Percentiles rank a stretch among this genome's conserved stretches.
phyloP scores from a whole-genome alignment of 768 basidiomycete species.

The Agrocybe pediades region DNA sequence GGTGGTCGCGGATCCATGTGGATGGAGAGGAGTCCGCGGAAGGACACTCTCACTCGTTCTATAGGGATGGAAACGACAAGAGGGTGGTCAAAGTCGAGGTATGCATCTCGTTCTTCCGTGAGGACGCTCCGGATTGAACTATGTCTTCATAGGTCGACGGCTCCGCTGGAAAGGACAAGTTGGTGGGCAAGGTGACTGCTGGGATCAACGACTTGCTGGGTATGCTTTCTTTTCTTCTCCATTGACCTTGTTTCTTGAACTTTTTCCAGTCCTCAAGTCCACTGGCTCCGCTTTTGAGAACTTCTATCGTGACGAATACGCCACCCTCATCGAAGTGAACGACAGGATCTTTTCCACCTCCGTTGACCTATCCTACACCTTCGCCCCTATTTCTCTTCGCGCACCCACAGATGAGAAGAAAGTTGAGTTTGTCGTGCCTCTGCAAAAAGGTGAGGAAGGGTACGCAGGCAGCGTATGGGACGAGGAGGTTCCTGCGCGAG shows the following conservation, averaged over 20 bases:
- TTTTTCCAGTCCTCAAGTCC: conserved; percentile 76
- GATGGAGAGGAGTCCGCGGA: conserved; percentile 33
- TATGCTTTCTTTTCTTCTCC: conserved; percentile 31
- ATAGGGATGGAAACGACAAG: conserved; percentile 91
- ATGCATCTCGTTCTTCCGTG: conserved; percentile 12
- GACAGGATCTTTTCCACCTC: conserved; percentile 93
- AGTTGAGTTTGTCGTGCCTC: conserved; percentile 48
- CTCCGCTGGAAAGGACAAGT: conserved; percentile 57
- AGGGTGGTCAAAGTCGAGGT: conserved; percentile 63
- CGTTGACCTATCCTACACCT: conserved; percentile 75
- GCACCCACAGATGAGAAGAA: conserved; percentile 53
- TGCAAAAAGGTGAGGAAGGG: conserved; percentile 32
- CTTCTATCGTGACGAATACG: conserved; percentile 85
- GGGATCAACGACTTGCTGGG: conserved; percentile 84
- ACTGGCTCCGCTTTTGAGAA: conserved; percentile 83
- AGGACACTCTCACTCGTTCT: conserved; percentile 79
- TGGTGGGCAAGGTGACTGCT: conserved; percentile 61
- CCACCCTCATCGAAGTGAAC: conserved; percentile 80
- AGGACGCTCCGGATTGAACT: background rate
- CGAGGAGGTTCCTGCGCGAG: conserved; percentile 49
- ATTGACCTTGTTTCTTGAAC: background rate
- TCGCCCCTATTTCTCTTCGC: conserved; percentile 47
- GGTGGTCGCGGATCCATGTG: conserved; percentile 80
- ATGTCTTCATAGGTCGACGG: conserved; percentile 56
- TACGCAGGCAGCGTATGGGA: conserved; percentile 60